A percentile compares a stretch with the other conserved stretches of the same genome.
phyloP scores from a whole-genome alignment of 2,329 filamentous ascomycete genomes.

The Xylariaceae sp. region DNA sequence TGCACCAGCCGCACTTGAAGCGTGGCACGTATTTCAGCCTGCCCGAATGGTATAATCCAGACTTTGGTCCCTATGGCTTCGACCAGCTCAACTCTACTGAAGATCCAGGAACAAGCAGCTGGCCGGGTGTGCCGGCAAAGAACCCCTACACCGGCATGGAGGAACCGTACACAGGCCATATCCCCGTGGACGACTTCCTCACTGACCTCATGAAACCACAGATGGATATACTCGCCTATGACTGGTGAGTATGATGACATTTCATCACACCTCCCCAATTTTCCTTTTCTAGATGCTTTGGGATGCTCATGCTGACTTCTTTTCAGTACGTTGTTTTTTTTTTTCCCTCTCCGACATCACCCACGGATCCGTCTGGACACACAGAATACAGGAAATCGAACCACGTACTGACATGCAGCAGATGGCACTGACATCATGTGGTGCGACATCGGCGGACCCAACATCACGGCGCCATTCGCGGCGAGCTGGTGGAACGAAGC shows the following conservation, averaged over 20 bases:
- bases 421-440: constrained; percentile 46
- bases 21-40: constrained; percentile 43
- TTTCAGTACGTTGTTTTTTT: no score
- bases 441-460: constrained; percentile 43
- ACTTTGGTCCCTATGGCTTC: constrained; percentile 40
- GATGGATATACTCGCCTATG: constrained; percentile 37
- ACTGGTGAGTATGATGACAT: no score
- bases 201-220: constrained; percentile 40
- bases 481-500: constrained; percentile 38
- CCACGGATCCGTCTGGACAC: no score
- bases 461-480: constrained; percentile 37
- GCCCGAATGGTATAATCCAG: constrained; percentile 46
- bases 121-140: constrained; percentile 30
- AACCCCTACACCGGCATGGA: constrained; percentile 39
- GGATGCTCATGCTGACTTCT: no score
- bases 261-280: no score
- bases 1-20: constrained; percentile 31
- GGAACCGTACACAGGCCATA: constrained; percentile 39
- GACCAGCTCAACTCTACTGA: no score
- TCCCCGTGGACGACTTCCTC: constrained; percentile 37
- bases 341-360: no score
- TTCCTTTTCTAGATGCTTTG: no score
- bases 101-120: no score
- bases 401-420: no score
- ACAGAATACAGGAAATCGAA: no score